These are phyloP conservation scores for Mucor indicus DNA, from an alignment of 371 early-diverging fungal species.

Conservation along the genomic window DNA sequence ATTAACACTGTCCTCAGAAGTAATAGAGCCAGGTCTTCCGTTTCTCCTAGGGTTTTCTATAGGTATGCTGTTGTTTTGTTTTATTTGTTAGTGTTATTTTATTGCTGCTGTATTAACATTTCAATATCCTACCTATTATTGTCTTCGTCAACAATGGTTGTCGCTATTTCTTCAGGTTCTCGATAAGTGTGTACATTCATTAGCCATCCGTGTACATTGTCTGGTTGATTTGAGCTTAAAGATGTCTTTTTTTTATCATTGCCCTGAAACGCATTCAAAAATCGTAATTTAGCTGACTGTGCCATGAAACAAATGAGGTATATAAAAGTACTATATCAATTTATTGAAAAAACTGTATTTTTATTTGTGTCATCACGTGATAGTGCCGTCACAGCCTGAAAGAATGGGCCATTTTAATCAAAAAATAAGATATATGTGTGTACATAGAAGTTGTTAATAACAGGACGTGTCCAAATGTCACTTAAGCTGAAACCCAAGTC, in stretches of 20 bases:
- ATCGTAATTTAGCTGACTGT: constrained; percentile 19
- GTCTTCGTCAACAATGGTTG: constrained; percentile 20
- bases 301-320: constrained; percentile 8
- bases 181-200: constrained; percentile 17
- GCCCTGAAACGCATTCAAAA: constrained; percentile 7
- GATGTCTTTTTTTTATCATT: background rate
- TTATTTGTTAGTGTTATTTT: background rate
- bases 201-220: constrained; percentile 27
- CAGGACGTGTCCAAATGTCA: no score
- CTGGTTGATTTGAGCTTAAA: constrained; percentile 3
- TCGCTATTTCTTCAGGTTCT: constrained; percentile 1
- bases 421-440: no score
- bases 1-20: constrained; percentile 33
- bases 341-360: no score
- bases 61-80: constrained; percentile 10
- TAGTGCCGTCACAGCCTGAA: no score
- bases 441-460: no score
- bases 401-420: no score
- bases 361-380: no score
- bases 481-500: no score
- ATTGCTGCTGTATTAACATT: background rate
- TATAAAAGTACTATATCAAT: constrained; percentile 1
- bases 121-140: constrained; percentile 20
- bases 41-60: constrained; percentile 2
- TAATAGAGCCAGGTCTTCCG: constrained; percentile 19